phyloP scores from a whole-genome alignment of 768 basidiomycete genomes.

The Amanita fuliginea region DNA sequence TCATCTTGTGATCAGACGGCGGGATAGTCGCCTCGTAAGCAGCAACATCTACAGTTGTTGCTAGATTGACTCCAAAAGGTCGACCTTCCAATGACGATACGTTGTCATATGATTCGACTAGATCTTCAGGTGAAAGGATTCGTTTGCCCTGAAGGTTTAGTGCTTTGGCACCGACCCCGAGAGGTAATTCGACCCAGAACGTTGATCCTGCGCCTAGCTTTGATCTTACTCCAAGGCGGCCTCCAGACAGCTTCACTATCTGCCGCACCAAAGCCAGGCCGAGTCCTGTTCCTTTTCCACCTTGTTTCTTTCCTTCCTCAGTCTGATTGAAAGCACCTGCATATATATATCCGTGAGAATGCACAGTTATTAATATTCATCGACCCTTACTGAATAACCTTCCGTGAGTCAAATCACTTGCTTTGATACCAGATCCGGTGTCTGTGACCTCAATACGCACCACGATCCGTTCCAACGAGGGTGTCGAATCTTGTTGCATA shows the following conservation, averaged over 20 bases:
- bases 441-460: conserved; percentile 82
- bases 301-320: conserved; percentile 65
- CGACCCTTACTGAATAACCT: conserved; percentile 55
- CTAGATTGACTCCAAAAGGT: conserved; percentile 15
- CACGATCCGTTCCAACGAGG: conserved; percentile 50
- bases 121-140: background rate
- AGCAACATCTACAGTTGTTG: conserved; percentile 20
- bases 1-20: conserved; percentile 1
- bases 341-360: background rate
- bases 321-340: conserved; percentile 71
- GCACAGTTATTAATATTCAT: background rate
- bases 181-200: conserved; percentile 80
- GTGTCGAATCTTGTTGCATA: conserved; percentile 21
- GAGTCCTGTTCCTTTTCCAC: conserved; percentile 61
- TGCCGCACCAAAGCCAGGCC: conserved; percentile 70
- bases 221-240: conserved; percentile 59
- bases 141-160: conserved; percentile 12
- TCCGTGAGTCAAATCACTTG: conserved; percentile 52
- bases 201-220: conserved; percentile 64
- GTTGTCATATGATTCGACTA: background rate
- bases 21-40: conserved; percentile 17
- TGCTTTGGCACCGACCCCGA: conserved; percentile 60
- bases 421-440: conserved; percentile 46
- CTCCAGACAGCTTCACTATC: conserved; percentile 67
- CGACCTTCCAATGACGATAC: conserved; percentile 15